Percentiles rank a stretch among this genome's conserved stretches.
phyloP scores from a whole-genome alignment of 495 filamentous ascomycete species.

The Annulohypoxylon nitens region DNA sequence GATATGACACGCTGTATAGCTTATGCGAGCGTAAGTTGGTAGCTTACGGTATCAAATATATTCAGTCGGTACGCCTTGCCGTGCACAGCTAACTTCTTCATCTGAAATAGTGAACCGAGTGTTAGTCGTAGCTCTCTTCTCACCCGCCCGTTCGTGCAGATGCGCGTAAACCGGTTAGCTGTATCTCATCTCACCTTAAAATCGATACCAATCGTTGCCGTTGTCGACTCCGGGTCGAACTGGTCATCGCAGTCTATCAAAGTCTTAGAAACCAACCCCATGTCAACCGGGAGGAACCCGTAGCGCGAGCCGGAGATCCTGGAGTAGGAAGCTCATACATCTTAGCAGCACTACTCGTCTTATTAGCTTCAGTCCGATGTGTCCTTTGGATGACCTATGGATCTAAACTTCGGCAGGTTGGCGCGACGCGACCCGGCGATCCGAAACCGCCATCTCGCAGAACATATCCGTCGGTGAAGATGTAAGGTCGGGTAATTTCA shows the following conservation, averaged over 20 bases:
- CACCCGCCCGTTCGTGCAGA: neutral
- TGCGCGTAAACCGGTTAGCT: neutral
- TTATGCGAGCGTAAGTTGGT: constrained; percentile 1
- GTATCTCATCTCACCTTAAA: constrained; percentile 62
- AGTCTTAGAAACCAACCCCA: constrained; percentile 11
- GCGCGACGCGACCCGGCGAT: neutral
- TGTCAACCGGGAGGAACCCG: neutral
- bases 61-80: constrained; percentile 68
- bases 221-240: constrained; percentile 68
- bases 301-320: neutral
- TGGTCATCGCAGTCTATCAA: constrained; percentile 68
- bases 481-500: constrained; percentile 6
- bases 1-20: constrained; percentile 3
- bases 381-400: neutral
- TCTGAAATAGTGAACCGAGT: constrained; percentile 41
- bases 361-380: constrained; percentile 25
- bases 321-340: constrained; percentile 54
- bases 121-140: constrained; percentile 14
- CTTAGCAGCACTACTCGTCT: constrained; percentile 48
- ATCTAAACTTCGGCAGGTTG: neutral
- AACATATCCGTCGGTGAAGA: neutral
- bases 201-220: constrained; percentile 72
- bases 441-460: neutral
- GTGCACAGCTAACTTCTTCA: constrained; percentile 62
- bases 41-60: constrained; percentile 69